phyloP scores from a whole-genome alignment of 108 stramenopile species.

The Schizochytrium sp. region DNA sequence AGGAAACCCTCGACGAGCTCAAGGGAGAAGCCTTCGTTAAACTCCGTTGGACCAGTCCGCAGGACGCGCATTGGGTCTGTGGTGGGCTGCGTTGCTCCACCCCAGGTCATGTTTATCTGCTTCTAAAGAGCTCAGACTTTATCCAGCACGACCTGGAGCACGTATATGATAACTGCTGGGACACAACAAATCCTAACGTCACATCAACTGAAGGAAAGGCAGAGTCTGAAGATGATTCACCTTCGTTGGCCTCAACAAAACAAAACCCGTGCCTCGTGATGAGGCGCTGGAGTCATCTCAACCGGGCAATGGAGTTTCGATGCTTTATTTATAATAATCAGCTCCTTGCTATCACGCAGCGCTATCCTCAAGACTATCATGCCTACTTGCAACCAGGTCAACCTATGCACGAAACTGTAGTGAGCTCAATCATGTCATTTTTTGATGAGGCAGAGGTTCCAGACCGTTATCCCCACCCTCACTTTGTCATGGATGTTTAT shows the following conservation, averaged over 20 bases:
- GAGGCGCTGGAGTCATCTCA: conserved; percentile 91
- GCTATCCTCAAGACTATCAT: conserved; percentile 15
- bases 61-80: conserved; percentile 92
- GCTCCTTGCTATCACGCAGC: conserved; percentile 65
- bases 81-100: conserved; percentile 86
- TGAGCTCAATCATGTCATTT: background rate
- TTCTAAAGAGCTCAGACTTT: conserved; percentile 93
- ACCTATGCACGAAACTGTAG: background rate
- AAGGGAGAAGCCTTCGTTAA: conserved; percentile 83
- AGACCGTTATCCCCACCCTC: background rate
- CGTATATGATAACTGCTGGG: conserved; percentile 76
- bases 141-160: conserved; percentile 85
- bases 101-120: conserved; percentile 88
- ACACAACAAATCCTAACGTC: conserved; percentile 58
- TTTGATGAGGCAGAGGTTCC: background rate
- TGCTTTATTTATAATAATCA: conserved; percentile 85
- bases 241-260: background rate
- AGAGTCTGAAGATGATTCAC: background rate
- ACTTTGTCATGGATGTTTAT: conserved; percentile 41
- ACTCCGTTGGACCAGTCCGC: conserved; percentile 88
- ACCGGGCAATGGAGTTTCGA: conserved; percentile 93
- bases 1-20: conserved; percentile 73
- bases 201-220: conserved; percentile 7
- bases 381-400: background rate
- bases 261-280: conserved; percentile 80